Conservation (phyloP, 2,329 filamentous ascomycete species). For the Metarhizium rileyi region DNA sequence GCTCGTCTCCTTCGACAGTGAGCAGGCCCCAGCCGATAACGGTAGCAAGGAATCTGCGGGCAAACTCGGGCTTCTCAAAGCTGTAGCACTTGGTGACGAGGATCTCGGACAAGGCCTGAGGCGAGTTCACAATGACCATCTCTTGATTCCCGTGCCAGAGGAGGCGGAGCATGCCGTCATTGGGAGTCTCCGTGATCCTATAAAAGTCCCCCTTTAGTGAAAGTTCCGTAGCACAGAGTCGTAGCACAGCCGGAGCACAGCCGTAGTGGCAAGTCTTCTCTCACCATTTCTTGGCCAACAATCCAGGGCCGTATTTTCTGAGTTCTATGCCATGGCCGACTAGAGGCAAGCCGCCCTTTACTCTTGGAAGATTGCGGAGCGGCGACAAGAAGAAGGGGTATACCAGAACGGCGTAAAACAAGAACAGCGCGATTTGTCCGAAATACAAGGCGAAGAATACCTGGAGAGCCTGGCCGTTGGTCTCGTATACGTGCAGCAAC, state of each 20-base stretch:
- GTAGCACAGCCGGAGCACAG: too few species aligned
- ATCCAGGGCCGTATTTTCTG: background rate
- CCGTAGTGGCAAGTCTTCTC: background rate
- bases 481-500: background rate
- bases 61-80: conserved; percentile 46
- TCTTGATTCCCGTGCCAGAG: background rate
- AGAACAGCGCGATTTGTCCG: background rate
- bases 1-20: conserved; percentile 22
- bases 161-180: background rate
- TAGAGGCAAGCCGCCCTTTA: background rate
- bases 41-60: conserved; percentile 65
- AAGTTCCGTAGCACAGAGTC: rapidly evolving
- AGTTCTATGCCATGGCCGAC: background rate
- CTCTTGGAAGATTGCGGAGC: background rate
- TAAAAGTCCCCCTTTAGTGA: background rate
- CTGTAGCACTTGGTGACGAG: conserved; percentile 56
- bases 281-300: background rate
- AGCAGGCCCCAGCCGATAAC: conserved; percentile 57
- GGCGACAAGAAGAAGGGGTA: background rate
- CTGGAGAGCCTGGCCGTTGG: background rate
- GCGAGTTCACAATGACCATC: conserved; percentile 42
- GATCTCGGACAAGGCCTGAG: conserved; percentile 55
- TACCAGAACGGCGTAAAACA: background rate
- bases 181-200: background rate
- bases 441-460: background rate